A percentile compares a stretch with the other conserved stretches of the same genome.
Conservation (phyloP, 352 stramenopile genomes). For the Phytophthora kernoviae region DNA sequence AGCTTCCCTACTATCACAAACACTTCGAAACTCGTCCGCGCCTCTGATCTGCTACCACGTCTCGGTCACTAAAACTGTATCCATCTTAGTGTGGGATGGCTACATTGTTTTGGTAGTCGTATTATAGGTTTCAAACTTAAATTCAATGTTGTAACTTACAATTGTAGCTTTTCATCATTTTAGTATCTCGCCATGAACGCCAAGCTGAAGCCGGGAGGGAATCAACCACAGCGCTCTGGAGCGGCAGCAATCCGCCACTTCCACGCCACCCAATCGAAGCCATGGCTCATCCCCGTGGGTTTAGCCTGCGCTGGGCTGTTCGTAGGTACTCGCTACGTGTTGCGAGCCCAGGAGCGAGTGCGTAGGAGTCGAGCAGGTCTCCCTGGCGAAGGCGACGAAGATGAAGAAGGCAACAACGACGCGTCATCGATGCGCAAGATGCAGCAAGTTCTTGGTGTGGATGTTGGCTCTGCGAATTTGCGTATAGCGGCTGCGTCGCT, state of each 20-base stretch:
- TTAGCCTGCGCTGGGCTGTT: constrained; percentile 52
- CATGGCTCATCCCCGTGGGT: constrained; percentile 56
- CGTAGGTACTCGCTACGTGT: constrained; percentile 58
- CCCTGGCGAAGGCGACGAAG: constrained; percentile 46
- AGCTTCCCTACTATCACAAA: constrained; percentile 42
- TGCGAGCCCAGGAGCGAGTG: constrained; percentile 66
- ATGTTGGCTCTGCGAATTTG: constrained; percentile 58
- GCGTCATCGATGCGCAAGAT: constrained; percentile 22
- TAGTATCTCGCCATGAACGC: too few species aligned
- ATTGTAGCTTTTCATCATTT: constrained; percentile 20
- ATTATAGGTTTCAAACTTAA: too few species aligned
- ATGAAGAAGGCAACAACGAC: constrained; percentile 15
- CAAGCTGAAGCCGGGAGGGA: background rate
- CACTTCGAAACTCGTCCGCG: constrained; percentile 51
- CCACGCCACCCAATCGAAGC: constrained; percentile 54
- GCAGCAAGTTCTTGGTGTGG: constrained; percentile 58
- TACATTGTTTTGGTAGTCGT: too few species aligned
- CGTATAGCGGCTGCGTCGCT: constrained; percentile 50
- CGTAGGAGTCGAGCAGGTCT: constrained; percentile 46
- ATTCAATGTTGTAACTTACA: too few species aligned
- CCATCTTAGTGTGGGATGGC: too few species aligned
- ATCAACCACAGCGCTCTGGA: background rate
- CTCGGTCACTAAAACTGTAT: constrained; percentile 17
- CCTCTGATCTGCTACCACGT: constrained; percentile 40
- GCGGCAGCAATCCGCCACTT: constrained; percentile 39